These are phyloP conservation scores for Termitomyces sp. DNA, from an alignment of 768 basidiomycete genomes.

Conservation along the genomic window DNA sequence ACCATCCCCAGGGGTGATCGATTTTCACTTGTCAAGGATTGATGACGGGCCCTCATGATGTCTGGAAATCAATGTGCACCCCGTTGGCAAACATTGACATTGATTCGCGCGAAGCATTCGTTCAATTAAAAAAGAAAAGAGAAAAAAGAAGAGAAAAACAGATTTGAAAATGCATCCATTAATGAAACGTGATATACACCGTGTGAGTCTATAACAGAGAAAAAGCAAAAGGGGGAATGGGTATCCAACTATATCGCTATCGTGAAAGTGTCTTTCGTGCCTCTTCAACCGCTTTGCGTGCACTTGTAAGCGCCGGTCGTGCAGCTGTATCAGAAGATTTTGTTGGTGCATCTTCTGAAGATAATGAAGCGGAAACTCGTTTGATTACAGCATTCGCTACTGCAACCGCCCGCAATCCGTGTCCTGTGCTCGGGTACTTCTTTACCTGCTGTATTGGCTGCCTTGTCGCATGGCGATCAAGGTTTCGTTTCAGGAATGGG, in stretches of 20 bases:
- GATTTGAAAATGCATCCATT: background rate
- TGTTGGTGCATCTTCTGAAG: constrained; percentile 8
- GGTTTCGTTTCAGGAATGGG: constrained; percentile 63
- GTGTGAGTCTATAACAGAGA: background rate
- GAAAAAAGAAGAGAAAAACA: background rate
- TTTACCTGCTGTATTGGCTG: constrained; percentile 16
- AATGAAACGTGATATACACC: background rate
- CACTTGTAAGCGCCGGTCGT: constrained; percentile 40
- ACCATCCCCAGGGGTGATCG: no score
- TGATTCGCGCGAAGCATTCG: background rate
- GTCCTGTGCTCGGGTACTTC: constrained; percentile 47
- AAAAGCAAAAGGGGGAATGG: background rate
- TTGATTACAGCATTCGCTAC: constrained; percentile 45
- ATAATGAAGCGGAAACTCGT: constrained; percentile 16
- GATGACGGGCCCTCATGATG: background rate
- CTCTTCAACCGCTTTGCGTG: constrained; percentile 47
- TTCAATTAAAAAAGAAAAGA: background rate
- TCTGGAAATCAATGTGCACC: background rate
- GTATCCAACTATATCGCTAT: constrained; percentile 16
- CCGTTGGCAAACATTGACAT: background rate
- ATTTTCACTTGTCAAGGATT: background rate
- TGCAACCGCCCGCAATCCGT: constrained; percentile 55
- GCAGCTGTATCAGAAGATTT: constrained; percentile 12
- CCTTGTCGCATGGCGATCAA: constrained; percentile 18
- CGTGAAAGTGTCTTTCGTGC: constrained; percentile 41